Conservation (phyloP, 805 yeast species). For the Saccharomycopsis fibuligera region DNA sequence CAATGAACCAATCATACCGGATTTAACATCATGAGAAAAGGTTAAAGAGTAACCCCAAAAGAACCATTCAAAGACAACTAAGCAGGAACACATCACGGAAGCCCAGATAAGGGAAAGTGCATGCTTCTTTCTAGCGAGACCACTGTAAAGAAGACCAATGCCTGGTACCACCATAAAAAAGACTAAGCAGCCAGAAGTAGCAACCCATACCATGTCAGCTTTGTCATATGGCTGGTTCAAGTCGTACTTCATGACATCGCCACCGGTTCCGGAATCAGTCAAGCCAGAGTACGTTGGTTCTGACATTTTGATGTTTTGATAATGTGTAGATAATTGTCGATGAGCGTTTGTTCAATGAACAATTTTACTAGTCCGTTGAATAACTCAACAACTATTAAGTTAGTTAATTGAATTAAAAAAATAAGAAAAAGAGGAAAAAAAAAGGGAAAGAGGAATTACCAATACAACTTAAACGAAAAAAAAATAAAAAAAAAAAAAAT, state of each 20-base stretch:
- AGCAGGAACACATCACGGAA: conserved; percentile 78
- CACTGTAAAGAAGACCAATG: conserved; percentile 87
- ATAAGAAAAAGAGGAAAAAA: no score
- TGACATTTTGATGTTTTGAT: background rate
- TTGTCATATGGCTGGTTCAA: conserved; percentile 62
- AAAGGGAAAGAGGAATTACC: no score
- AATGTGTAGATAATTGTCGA: no score
- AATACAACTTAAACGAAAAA: no score
- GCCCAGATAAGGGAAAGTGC: conserved; percentile 95
- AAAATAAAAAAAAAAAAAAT: no score
- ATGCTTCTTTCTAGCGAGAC: conserved; percentile 89
- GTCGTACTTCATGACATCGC: conserved; percentile 68
- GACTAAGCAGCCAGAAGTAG: conserved; percentile 69
- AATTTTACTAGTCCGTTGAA: no score
- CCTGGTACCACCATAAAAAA: conserved; percentile 93
- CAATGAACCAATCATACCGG: conserved; percentile 74
- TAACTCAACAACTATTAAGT: no score
- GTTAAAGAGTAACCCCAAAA: conserved; percentile 96
- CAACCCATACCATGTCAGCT: conserved; percentile 85
- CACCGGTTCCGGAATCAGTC: conserved; percentile 68
- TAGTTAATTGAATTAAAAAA: no score
- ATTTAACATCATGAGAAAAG: conserved; percentile 59
- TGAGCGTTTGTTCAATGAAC: no score
- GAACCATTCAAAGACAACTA: conserved; percentile 92
- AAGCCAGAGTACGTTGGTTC: conserved; percentile 31